Conservation (phyloP, 768 basidiomycete genomes). For the Myochromella boudieri region DNA sequence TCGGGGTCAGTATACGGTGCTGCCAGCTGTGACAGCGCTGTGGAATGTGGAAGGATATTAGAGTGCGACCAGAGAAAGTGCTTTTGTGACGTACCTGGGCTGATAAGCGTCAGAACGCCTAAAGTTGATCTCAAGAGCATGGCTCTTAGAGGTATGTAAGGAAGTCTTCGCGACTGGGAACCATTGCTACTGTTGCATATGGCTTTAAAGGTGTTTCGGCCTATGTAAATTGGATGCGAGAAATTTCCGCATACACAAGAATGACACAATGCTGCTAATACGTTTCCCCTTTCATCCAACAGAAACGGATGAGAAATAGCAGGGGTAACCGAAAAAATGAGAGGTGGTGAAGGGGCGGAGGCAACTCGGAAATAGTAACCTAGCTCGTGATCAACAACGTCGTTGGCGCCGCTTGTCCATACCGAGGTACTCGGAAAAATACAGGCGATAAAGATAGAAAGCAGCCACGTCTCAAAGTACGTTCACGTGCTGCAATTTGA, state of each 20-base stretch:
- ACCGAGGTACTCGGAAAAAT: constrained; percentile 16
- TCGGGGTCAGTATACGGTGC: constrained; percentile 47
- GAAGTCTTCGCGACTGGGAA: constrained; percentile 4
- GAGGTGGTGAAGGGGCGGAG: constrained; percentile 18
- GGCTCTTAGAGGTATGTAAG: constrained; percentile 14
- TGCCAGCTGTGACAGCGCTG: constrained; percentile 45
- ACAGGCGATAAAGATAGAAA: constrained; percentile 9
- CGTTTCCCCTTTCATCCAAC: constrained; percentile 17
- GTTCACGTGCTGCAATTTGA: neutral
- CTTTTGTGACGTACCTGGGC: constrained; percentile 33
- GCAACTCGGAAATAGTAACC: constrained; percentile 23
- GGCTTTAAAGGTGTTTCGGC: constrained; percentile 18
- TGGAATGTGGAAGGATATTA: neutral
- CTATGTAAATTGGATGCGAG: constrained; percentile 18
- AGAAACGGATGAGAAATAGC: constrained; percentile 9
- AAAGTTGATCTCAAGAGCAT: constrained; percentile 35
- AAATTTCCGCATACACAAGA: constrained; percentile 24
- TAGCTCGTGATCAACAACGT: constrained; percentile 18
- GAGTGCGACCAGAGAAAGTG: neutral
- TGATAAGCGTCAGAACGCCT: constrained; percentile 38
- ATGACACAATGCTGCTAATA: constrained; percentile 2
- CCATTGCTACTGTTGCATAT: constrained; percentile 3
- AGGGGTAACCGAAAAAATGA: constrained; percentile 1
- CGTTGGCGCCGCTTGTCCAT: neutral
- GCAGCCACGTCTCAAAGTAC: constrained; percentile 1